Conservation (phyloP, 2,329 filamentous ascomycete species). For the Diaporthe velutina region DNA sequence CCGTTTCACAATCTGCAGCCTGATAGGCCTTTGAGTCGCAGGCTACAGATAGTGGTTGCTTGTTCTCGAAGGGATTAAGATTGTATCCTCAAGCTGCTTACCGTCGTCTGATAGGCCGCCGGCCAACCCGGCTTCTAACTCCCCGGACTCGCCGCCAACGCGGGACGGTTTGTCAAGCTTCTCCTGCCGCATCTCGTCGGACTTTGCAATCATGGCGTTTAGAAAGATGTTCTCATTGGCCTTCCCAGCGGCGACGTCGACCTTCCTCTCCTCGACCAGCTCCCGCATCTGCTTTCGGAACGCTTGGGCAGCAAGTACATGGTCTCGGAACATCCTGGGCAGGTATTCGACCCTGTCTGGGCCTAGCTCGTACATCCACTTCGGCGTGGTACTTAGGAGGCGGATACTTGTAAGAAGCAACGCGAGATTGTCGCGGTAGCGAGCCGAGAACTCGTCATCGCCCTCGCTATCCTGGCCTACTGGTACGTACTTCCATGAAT, state of each 20-base stretch:
- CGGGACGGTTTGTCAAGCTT: background rate
- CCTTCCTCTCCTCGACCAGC: slow-evolving; percentile 13
- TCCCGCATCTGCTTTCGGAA: slow-evolving; percentile 15
- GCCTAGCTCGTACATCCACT: slow-evolving; percentile 17
- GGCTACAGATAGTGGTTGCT: too few relatives aligned
- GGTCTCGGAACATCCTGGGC: background rate
- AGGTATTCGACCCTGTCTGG: background rate
- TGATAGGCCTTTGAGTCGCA: too few relatives aligned
- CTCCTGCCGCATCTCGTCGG: background rate
- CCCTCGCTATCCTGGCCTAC: background rate
- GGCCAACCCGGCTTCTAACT: background rate
- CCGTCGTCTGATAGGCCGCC: slow-evolving; percentile 13
- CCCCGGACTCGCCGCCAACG: background rate
- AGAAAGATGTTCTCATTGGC: slow-evolving; percentile 23
- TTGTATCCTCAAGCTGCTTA: too few relatives aligned
- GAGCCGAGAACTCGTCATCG: slow-evolving; percentile 8
- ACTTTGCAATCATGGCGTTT: slow-evolving; percentile 29
- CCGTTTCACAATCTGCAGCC: too few relatives aligned
- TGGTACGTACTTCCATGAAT: slow-evolving; percentile 16
- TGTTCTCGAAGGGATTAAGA: too few relatives aligned
- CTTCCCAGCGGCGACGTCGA: background rate
- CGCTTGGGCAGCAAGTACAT: background rate
- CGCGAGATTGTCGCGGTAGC: slow-evolving; percentile 15
- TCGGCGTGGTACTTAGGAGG: background rate
- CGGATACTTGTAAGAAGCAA: slow-evolving; percentile 8